Evolutionary conservation across 2,329 filamentous ascomycete species (phyloP).

Genomic region (Penicillium janthinellum): DNA sequence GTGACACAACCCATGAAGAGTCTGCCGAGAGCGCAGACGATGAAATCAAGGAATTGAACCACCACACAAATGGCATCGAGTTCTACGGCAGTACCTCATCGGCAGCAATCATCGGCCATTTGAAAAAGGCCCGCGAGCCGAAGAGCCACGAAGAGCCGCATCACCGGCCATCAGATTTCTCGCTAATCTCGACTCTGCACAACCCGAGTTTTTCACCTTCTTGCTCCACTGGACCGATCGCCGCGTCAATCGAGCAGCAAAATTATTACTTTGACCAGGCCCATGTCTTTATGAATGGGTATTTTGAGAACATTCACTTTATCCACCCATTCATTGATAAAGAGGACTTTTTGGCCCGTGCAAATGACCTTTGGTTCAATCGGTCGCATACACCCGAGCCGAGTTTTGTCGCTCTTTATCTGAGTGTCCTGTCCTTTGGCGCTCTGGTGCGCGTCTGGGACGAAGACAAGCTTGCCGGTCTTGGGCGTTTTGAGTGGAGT

Average conservation of each 20-base stretch:
- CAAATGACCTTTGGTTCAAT: constrained; percentile 49
- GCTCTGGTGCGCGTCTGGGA: constrained; percentile 50
- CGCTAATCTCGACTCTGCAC: constrained; percentile 50
- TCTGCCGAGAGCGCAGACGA: constrained; percentile 33
- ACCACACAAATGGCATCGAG: constrained; percentile 50
- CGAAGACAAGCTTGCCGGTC: constrained; percentile 46
- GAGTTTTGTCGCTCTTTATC: constrained; percentile 53
- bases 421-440: constrained; percentile 51
- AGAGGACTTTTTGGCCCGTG: constrained; percentile 46
- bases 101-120: constrained; percentile 48
- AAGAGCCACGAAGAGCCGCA: constrained; percentile 19
- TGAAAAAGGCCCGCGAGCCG: constrained; percentile 38
- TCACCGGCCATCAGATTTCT: constrained; percentile 30
- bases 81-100: constrained; percentile 54
- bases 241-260: constrained; percentile 25
- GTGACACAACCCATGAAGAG: constrained; percentile 24
- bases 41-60: constrained; percentile 49
- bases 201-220: constrained; percentile 48
- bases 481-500: constrained; percentile 51
- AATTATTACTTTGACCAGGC: constrained; percentile 50
- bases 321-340: constrained; percentile 54
- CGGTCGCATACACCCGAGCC: constrained; percentile 31
- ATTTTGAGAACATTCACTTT: constrained; percentile 53
- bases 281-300: constrained; percentile 50
- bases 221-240: constrained; percentile 21